phyloP scores from a whole-genome alignment of 148 eudicot genomes.

The Fagopyrum esculentum region DNA sequence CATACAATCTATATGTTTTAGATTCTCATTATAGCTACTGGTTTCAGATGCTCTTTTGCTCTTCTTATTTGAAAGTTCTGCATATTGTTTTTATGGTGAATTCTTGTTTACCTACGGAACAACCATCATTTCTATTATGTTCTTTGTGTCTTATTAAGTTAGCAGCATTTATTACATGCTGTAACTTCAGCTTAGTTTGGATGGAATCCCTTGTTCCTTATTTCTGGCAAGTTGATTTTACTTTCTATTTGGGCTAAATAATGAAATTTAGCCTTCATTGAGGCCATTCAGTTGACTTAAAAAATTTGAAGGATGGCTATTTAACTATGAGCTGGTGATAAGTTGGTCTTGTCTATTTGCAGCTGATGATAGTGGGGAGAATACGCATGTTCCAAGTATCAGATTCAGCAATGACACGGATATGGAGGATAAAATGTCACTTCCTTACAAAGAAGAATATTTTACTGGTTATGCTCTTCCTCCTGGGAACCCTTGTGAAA shows the following conservation, averaged over 20 bases:
- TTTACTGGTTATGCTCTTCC: constrained; percentile 89
- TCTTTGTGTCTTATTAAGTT: neutral
- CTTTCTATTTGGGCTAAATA: neutral
- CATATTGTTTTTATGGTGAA: neutral
- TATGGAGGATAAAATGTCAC: constrained; percentile 15
- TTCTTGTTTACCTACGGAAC: neutral
- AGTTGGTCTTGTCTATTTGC: constrained; percentile 13
- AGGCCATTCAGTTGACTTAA: neutral
- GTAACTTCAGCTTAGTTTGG: neutral
- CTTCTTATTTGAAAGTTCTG: too few species aligned
- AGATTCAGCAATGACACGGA: constrained; percentile 27
- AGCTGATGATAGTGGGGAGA: constrained; percentile 59
- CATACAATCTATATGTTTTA: too few species aligned
- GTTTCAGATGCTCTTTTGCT: too few species aligned
- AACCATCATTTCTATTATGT: neutral
- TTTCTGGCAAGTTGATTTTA: neutral
- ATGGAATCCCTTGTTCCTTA: neutral
- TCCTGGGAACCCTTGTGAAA: constrained; percentile 91
- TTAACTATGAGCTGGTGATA: neutral
- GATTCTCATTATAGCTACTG: too few species aligned
- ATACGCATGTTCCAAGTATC: constrained; percentile 25
- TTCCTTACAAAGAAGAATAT: constrained; percentile 22
- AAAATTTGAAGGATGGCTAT: neutral
- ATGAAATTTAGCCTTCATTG: neutral
- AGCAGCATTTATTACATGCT: neutral